phyloP scores from a whole-genome alignment of 352 stramenopile genomes.

The Phytophthora podocarpi region DNA sequence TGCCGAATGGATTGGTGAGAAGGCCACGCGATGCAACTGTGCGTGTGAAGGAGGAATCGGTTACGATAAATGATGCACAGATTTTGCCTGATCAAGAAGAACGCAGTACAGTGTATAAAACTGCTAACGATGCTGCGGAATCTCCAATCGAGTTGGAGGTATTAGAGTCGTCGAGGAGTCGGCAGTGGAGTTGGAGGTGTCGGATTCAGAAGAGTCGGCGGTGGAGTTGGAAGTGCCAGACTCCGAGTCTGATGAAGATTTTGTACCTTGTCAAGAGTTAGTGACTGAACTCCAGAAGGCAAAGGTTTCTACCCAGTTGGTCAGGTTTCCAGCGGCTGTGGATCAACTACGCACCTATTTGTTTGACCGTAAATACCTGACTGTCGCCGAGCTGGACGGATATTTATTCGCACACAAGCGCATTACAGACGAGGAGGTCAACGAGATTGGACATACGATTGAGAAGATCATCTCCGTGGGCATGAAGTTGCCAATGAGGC shows the following conservation, averaged over 20 bases:
- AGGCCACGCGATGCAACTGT: neutral
- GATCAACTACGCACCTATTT: conserved; percentile 33
- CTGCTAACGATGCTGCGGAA: neutral
- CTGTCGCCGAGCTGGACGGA: conserved; percentile 21
- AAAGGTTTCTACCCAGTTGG: conserved; percentile 9
- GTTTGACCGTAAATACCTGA: conserved; percentile 23
- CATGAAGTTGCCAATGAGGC: conserved; percentile 19
- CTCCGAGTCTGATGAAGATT: conserved; percentile 25
- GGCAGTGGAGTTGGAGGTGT: conserved; percentile 6
- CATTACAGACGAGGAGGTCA: conserved; percentile 18
- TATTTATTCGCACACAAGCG: conserved; percentile 38
- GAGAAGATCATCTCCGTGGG: conserved; percentile 23
- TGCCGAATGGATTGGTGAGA: conserved; percentile 17
- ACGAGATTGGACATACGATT: conserved; percentile 27
- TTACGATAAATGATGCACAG: neutral
- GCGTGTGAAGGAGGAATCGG: conserved; percentile 22
- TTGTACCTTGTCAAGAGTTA: conserved; percentile 26
- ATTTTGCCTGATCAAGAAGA: neutral
- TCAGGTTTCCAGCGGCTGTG: conserved; percentile 29
- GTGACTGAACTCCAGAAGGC: conserved; percentile 17
- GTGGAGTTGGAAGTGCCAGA: conserved; percentile 34
- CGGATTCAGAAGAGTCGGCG: conserved; percentile 12
- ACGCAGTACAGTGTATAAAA: neutral
- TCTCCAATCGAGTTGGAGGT: conserved; percentile 31
- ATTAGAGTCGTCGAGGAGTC: conserved; percentile 22